Percentiles rank a stretch among this genome's conserved stretches.
Evolutionary conservation across 1,284 basidiomycete genomes (phyloP).

Genomic region (Leccinum griseonigrum): DNA sequence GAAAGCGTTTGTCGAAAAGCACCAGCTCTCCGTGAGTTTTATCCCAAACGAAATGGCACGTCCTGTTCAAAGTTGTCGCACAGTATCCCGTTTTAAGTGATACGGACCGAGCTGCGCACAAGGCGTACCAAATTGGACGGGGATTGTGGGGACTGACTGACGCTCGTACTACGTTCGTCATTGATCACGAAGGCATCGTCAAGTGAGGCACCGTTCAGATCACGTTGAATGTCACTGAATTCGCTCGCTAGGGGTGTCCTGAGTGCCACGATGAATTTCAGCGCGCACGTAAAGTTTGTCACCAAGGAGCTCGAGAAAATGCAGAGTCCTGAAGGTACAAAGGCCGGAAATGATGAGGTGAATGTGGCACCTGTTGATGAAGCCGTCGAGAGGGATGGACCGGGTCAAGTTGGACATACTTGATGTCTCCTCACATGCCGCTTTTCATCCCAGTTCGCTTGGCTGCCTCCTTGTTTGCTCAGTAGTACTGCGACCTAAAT

Average conservation of each 20-base stretch:
- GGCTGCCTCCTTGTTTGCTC: not conserved
- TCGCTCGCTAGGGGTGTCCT: slow-evolving; percentile 44
- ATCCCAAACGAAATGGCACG: not conserved
- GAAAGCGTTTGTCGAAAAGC: slow-evolving; percentile 68
- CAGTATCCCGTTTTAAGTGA: slow-evolving; percentile 79
- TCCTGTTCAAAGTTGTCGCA: not conserved
- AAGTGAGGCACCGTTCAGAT: slow-evolving; percentile 36
- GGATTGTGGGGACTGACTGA: slow-evolving; percentile 62
- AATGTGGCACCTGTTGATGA: not conserved
- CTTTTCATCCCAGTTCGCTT: no score
- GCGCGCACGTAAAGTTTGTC: slow-evolving; percentile 66
- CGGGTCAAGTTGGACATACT: slow-evolving; percentile 18
- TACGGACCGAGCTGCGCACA: slow-evolving; percentile 54
- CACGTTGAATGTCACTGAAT: not conserved
- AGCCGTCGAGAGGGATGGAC: slow-evolving; percentile 14
- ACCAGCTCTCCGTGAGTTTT: slow-evolving; percentile 58
- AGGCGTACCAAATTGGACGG: slow-evolving; percentile 62
- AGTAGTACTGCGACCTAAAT: no score
- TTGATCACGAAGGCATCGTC: slow-evolving; percentile 67
- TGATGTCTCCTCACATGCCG: slow-evolving; percentile 1
- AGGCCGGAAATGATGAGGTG: not conserved
- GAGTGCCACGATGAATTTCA: slow-evolving; percentile 58
- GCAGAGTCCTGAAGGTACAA: slow-evolving; percentile 31
- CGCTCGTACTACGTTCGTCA: slow-evolving; percentile 71
- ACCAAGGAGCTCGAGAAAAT: slow-evolving; percentile 60